phyloP scores from a whole-genome alignment of 2,329 filamentous ascomycete genomes.

The Botrytis galanthina region DNA sequence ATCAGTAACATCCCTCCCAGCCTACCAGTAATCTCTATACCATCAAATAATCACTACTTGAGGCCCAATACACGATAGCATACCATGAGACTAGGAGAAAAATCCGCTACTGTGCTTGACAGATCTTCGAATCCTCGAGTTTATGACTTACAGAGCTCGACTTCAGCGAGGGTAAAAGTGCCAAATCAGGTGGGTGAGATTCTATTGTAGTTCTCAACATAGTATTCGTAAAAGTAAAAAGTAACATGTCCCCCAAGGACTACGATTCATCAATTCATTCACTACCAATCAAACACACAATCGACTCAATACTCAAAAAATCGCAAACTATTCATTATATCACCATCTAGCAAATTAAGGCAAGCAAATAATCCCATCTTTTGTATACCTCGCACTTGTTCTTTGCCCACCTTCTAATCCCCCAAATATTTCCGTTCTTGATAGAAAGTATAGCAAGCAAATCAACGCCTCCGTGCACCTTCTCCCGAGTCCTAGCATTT shows the following conservation, averaged over 20 bases:
- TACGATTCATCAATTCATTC: no score
- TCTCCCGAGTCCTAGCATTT: no score
- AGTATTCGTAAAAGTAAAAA: no score
- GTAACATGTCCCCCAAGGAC: no score
- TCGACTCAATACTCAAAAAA: not conserved
- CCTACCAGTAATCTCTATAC: no score
- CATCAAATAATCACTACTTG: no score
- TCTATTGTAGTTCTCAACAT: not conserved
- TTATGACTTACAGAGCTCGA: not conserved
- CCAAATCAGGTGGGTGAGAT: fast-evolving
- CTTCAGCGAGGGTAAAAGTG: fast-evolving
- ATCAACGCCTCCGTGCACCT: not conserved
- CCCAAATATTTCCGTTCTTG: not conserved
- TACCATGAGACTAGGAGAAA: no score
- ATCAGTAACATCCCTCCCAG: no score
- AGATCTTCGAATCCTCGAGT: not conserved
- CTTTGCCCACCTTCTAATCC: fast-evolving
- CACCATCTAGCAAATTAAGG: not conserved
- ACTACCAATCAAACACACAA: no score
- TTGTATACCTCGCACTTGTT: not conserved
- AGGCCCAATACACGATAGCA: no score
- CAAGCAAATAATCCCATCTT: not conserved
- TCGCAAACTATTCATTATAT: not conserved
- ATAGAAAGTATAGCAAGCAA: not conserved
- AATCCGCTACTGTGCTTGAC: no score